Evolutionary conservation across 331 rosid genomes (phyloP).

Genomic region (Phaseolus coccineus): DNA sequence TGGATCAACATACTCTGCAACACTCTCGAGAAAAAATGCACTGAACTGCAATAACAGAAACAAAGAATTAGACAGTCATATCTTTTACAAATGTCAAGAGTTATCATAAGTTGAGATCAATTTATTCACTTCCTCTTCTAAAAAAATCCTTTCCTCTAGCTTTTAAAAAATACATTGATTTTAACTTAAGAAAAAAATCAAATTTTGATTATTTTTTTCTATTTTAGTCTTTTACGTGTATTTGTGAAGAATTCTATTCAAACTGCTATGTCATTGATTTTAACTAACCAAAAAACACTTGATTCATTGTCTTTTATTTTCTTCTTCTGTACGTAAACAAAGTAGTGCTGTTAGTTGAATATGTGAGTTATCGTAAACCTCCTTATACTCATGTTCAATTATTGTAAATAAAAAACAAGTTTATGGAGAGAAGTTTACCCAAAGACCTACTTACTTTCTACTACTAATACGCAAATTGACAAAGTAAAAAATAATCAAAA

Average conservation of each 20-base stretch:
- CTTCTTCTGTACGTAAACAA: neutral
- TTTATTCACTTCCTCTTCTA: neutral
- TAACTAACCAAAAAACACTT: neutral
- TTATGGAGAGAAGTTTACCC: neutral
- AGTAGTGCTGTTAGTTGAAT: too few relatives aligned
- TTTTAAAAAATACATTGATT: neutral
- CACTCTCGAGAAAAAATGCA: conserved; percentile 72
- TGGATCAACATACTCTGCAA: conserved; percentile 84
- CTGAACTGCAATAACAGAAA: conserved; percentile 73
- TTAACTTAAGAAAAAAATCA: neutral
- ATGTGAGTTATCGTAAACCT: too few relatives aligned
- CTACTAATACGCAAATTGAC: neutral
- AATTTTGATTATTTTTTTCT: neutral
- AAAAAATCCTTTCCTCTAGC: neutral
- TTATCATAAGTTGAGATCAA: neutral
- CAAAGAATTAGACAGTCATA: conserved; percentile 39
- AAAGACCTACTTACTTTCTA: neutral
- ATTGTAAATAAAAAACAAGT: too few relatives aligned
- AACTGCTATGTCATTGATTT: neutral
- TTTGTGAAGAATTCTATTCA: neutral
- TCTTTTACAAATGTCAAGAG: conserved; percentile 6
- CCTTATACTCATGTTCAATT: too few relatives aligned
- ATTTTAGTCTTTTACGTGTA: neutral
- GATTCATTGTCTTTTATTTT: neutral
- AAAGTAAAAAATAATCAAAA: neutral